Evolutionary conservation across 306 rosid species (phyloP).

Genomic region (Heteromeles arbutifolia): DNA sequence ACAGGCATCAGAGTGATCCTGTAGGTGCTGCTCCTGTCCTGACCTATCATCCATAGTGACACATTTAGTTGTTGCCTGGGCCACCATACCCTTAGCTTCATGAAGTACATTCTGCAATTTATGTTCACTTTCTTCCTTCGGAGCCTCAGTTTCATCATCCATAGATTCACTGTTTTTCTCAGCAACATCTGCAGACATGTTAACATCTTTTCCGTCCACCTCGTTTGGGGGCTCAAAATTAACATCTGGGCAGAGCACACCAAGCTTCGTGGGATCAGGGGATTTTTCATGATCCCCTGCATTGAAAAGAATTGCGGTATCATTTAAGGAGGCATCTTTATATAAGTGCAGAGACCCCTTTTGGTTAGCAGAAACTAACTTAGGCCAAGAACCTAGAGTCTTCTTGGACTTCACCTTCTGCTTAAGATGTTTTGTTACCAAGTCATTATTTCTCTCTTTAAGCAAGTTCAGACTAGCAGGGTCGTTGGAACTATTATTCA

Average conservation of each 20-base stretch:
- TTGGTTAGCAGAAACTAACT: constrained; percentile 30
- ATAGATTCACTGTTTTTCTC: constrained; percentile 26
- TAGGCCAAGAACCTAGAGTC: constrained; percentile 57
- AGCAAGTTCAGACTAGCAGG: constrained; percentile 21
- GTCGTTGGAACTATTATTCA: constrained; percentile 25
- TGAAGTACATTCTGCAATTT: constrained; percentile 28
- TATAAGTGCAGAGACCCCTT: constrained; percentile 35
- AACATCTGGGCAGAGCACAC: constrained; percentile 23
- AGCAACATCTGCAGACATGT: constrained; percentile 17
- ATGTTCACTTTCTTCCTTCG: constrained; percentile 43
- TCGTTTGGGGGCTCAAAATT: constrained; percentile 17
- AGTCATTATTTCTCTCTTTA: constrained; percentile 26
- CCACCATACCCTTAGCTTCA: constrained; percentile 17
- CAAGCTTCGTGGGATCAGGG: constrained; percentile 18
- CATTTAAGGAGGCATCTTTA: constrained; percentile 22
- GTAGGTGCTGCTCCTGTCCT: constrained; percentile 18
- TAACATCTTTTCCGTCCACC: constrained; percentile 12
- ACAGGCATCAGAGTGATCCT: constrained; percentile 5
- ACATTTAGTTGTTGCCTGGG: constrained; percentile 16
- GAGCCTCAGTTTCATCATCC: constrained; percentile 74
- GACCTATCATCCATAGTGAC: constrained; percentile 20
- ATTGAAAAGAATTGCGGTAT: constrained; percentile 13
- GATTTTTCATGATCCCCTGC: constrained; percentile 18
- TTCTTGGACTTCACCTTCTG: constrained; percentile 46
- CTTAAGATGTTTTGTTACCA: constrained; percentile 26